Base-by-base conservation (phyloP, 2,329 filamentous ascomycete species). In the Xylaria sp. region DNA sequence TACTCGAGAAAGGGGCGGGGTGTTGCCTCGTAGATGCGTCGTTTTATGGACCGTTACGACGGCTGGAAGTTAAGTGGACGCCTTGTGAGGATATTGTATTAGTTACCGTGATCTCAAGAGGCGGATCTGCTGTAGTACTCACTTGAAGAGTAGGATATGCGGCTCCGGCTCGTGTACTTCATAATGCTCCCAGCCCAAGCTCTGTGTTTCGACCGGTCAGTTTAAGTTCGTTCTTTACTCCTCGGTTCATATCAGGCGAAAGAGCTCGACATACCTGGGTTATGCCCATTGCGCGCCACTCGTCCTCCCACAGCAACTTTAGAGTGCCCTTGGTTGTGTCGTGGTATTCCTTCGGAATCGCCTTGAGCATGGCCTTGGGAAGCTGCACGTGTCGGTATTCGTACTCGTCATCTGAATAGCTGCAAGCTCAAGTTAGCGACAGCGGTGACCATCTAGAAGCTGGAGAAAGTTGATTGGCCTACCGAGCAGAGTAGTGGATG, bases 71-170 rank as follows among this genome's bases (percentile, higher is more conserved):
- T 94, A 77, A 96, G 90, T 63, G 92, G 92, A 75, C 93, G 91
- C 84, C 93, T 96, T 72, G 32, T 10, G 40, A 60, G 21, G 42
- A 55, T 58, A 12, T 29, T 21, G 25, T 18, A 32, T 69, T 54
- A 68, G 70, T 72, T 53, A 69, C 63, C 32, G 53, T 63, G 29
- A 16, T 32, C 13, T 8, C 3, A 53, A 53, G 23, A 51, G 29
- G 50, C 35, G 58, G 48, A 40, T 1, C 12, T 66, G 68, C n/a
- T 29, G 32, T n/a, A 37, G 23, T 47, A 85, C 92, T 81, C 84
- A 98, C 95, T 99, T 99, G 88, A 99, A 99, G 37, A 99, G 88
- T 64, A 99, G 88, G 78, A 99, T 99, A 81, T 99, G 96, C 73
- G 96, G 96, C 84, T 99, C 96, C 51, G 96, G 96, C 82, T 98